phyloP scores from a whole-genome alignment of 2,329 filamentous ascomycete species.

The Pseudocercospora vitis region DNA sequence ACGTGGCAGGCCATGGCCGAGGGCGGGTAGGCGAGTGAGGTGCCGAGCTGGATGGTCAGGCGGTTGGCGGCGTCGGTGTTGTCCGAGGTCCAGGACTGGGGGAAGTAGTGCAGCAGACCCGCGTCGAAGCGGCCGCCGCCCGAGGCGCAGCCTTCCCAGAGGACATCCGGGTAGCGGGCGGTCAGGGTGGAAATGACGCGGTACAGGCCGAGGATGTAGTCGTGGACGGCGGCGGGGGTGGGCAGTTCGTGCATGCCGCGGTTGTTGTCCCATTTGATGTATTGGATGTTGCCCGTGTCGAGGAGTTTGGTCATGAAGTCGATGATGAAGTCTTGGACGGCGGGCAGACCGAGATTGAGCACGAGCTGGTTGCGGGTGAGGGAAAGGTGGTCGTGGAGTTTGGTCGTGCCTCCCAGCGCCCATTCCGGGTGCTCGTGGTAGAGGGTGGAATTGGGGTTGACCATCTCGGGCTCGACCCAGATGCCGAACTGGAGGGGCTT shows the following conservation, averaged over 20 bases:
- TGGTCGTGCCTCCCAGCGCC: conserved; percentile 58
- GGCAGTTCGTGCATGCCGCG: conserved; percentile 62
- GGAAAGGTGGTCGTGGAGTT: conserved; percentile 50
- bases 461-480: conserved; percentile 70
- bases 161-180: conserved; percentile 58
- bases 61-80: conserved; percentile 64
- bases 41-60: conserved; percentile 64
- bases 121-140: conserved; percentile 66
- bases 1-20: conserved; percentile 67
- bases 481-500: conserved; percentile 60
- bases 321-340: conserved; percentile 65
- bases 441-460: conserved; percentile 61
- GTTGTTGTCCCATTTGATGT: conserved; percentile 71
- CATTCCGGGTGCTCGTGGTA: conserved; percentile 65
- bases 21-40: conserved; percentile 62
- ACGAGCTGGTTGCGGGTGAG: conserved; percentile 61
- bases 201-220: conserved; percentile 65
- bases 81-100: conserved; percentile 66
- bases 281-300: conserved; percentile 54
- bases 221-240: conserved; percentile 55
- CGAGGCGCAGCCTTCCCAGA: conserved; percentile 67
- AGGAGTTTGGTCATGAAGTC: conserved; percentile 56
- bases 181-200: conserved; percentile 62
- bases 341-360: conserved; percentile 59
- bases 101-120: conserved; percentile 64